phyloP scores from a whole-genome alignment of 140 eudicot genomes.

The Anethum foeniculum region DNA sequence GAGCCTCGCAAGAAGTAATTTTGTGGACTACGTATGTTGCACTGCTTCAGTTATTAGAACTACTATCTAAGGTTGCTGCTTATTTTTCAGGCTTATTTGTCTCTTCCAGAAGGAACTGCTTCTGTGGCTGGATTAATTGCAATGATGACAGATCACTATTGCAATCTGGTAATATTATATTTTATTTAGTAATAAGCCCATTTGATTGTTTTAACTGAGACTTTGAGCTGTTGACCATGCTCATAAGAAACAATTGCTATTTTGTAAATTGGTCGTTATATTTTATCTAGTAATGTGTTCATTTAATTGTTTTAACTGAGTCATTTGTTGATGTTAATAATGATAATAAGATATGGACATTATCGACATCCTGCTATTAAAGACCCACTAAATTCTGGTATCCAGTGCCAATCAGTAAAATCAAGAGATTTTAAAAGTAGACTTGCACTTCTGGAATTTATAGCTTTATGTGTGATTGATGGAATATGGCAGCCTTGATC shows the following conservation, averaged over 20 bases:
- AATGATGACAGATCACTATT: conserved; percentile 93
- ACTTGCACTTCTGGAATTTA: background rate
- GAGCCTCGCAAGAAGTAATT: background rate
- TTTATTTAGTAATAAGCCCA: background rate
- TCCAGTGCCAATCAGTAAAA: background rate
- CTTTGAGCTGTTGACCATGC: background rate
- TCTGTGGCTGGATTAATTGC: conserved; percentile 90
- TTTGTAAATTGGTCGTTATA: conserved; percentile 40
- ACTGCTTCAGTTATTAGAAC: background rate
- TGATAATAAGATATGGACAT: background rate
- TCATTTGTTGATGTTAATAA: background rate
- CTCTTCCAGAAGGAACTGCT: conserved; percentile 98
- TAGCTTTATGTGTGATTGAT: background rate
- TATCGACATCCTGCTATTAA: background rate
- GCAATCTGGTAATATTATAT: conserved; percentile 65
- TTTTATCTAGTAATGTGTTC: background rate
- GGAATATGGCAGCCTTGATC: background rate
- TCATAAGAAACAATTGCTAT: conserved; percentile 42
- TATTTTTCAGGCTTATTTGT: conserved; percentile 75
- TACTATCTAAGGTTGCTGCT: conserved; percentile 13
- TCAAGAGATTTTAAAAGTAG: background rate
- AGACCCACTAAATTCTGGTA: background rate
- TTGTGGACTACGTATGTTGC: conserved; percentile 2
- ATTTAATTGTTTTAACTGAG: background rate
- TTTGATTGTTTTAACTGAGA: background rate